Base-by-base conservation (phyloP, 2,329 filamentous ascomycete genomes). In the Phoma herbarum region DNA sequence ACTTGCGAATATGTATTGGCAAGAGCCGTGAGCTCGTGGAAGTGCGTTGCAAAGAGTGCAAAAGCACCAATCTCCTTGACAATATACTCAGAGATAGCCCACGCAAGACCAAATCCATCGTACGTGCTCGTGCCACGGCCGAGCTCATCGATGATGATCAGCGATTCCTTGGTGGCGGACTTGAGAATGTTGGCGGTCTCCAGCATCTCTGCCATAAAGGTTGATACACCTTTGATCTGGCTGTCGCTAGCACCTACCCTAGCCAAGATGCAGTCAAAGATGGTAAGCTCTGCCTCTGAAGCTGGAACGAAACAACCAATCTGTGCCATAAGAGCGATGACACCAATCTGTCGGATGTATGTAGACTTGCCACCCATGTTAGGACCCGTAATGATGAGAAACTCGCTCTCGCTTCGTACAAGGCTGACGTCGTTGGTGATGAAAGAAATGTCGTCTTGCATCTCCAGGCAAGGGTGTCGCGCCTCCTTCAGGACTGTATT, bases 341-440 rank as follows among this genome's bases (percentile, higher is more conserved):
- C 95, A 29, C 94, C 95, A 22, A 97, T 96, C 76, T 98, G 95
- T 18, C 96, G 90, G 73, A 99, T 99, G 76, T 97, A 99, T 0
- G 94, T 99, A 9, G 92, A 97, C 80, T 99, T 99, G 69, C 95
- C 95, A 67, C 95, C 96, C 95, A 99, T 99, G 79, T 99, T 99
- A 49, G 95, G 95, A 0, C 95, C 95, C 0, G 94, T 98, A 75
- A 98, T 97, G 80, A 97, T 94, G 37, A 97, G 84, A 79, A 99
- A 98, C 3, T 94, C 93, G 0, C 92, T 96, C 46, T 86, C 84
- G 57, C 89, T 88, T 9, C 93, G 88, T 5, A 86, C 84, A 35
- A 99, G 86, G 52, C 88, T 88, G 22, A 98, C 92, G 68, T 99
- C 94, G 76, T 99, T 99, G 56, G 94, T 97, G 78, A 99, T 99